phyloP scores from a whole-genome alignment of 257 asterid genomes.

The Thymus quinquecostatus region DNA sequence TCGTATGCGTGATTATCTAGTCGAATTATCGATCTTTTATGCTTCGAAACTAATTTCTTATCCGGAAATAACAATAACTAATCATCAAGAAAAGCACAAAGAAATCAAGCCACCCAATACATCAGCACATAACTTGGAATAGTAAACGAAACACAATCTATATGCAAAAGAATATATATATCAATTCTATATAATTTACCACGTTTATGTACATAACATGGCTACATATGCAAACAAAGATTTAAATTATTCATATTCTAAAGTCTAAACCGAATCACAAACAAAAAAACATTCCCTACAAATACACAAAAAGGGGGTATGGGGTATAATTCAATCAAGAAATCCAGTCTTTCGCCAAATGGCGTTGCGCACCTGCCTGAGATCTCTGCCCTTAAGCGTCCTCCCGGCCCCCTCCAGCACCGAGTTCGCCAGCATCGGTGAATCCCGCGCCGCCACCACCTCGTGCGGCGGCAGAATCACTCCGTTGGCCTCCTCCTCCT shows the following conservation, averaged over 20 bases:
- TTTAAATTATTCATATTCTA: conserved; percentile 20
- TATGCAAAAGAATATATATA: not conserved
- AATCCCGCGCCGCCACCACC: conserved; percentile 49
- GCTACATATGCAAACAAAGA: conserved; percentile 9
- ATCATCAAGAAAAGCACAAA: conserved; percentile 1
- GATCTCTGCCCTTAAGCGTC: conserved; percentile 75
- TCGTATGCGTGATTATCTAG: not conserved
- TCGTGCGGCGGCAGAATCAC: conserved; percentile 64
- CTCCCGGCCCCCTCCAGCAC: conserved; percentile 74
- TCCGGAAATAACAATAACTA: not conserved
- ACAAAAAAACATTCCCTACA: conserved; percentile 8
- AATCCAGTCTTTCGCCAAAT: conserved; percentile 70
- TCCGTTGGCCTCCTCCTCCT: conserved; percentile 29
- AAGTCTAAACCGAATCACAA: not conserved
- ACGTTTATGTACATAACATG: conserved; percentile 16
- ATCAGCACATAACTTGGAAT: not conserved
- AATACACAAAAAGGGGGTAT: conserved; percentile 7
- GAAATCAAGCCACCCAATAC: conserved; percentile 1
- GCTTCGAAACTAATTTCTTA: not conserved
- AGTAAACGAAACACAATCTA: not conserved
- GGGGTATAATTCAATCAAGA: conserved; percentile 41
- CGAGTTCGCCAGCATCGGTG: conserved; percentile 57
- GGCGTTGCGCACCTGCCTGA: conserved; percentile 70
- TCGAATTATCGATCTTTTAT: not conserved
- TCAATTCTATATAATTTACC: not conserved